phyloP scores from a whole-genome alignment of 148 eudicot species.

The Gaultheria prostrata region DNA sequence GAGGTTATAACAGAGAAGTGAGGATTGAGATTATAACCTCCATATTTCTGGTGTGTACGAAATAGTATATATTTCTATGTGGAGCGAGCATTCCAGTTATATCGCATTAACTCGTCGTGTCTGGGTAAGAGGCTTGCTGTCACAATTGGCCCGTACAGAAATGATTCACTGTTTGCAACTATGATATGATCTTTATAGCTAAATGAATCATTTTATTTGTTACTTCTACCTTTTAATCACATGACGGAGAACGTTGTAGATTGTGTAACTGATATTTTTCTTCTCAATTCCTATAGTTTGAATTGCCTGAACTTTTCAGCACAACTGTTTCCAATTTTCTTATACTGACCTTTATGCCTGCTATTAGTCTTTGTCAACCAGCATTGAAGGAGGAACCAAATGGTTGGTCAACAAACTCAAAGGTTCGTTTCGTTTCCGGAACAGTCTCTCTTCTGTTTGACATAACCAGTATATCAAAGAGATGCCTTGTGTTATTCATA shows the following conservation, averaged over 20 bases:
- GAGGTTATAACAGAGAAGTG: no score
- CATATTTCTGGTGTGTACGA: no score
- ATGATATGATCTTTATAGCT: not conserved
- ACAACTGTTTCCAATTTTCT: constrained; percentile 8
- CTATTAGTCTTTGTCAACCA: constrained; percentile 63
- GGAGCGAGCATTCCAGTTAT: no score
- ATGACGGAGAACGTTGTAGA: not conserved
- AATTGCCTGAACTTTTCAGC: not conserved
- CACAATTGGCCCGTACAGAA: not conserved
- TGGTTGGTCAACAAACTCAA: constrained; percentile 82
- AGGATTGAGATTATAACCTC: no score
- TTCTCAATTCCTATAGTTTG: not conserved
- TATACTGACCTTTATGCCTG: constrained; percentile 20
- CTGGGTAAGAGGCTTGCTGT: not conserved
- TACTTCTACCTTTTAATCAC: not conserved
- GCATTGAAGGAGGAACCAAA: constrained; percentile 70
- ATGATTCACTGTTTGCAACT: not conserved
- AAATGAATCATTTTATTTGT: not conserved
- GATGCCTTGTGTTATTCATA: not conserved
- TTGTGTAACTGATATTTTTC: not conserved
- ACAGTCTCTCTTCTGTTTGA: not conserved
- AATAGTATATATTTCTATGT: no score
- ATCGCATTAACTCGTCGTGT: no score
- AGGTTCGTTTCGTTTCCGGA: constrained; percentile 52
- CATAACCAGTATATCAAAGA: not conserved